A percentile compares a stretch with the other conserved stretches of the same genome.
These are phyloP conservation scores for Panicum miliaceum DNA, from an alignment of 176 grass and related monocot species.

Conservation along the genomic window DNA sequence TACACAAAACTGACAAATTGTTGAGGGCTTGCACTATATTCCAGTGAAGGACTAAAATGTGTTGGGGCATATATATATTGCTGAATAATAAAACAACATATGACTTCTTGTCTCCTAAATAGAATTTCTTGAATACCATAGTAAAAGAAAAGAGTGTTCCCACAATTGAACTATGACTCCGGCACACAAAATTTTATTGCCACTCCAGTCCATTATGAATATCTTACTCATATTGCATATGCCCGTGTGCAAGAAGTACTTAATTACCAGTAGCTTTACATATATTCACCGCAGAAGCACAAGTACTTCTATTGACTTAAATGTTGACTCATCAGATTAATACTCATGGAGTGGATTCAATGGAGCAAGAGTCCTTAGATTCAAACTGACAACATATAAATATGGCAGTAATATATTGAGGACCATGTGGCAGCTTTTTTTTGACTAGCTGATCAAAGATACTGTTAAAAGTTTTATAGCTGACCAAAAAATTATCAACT, in stretches of 20 bases:
- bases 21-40: neutral
- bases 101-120: neutral
- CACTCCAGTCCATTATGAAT: neutral
- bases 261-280: neutral
- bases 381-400: slow-evolving; percentile 17
- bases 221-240: neutral
- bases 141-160: neutral
- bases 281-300: neutral
- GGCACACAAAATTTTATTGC: slow-evolving; percentile 1
- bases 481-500: neutral
- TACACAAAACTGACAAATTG: neutral
- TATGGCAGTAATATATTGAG: neutral
- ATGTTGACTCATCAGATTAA: neutral
- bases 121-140: neutral
- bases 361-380: neutral
- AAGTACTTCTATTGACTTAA: neutral
- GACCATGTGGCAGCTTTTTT: slow-evolving; percentile 23
- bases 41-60: neutral
- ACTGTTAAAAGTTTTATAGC: neutral
- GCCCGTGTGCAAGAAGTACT: neutral
- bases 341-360: neutral
- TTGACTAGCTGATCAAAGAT: neutral
- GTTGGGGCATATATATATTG: neutral
- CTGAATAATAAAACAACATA: neutral
- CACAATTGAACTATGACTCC: neutral